A percentile compares a stretch with the other conserved stretches of the same genome.
Evolutionary conservation across 495 filamentous ascomycete genomes (phyloP).

Genomic region (Penicillium turbatum): DNA sequence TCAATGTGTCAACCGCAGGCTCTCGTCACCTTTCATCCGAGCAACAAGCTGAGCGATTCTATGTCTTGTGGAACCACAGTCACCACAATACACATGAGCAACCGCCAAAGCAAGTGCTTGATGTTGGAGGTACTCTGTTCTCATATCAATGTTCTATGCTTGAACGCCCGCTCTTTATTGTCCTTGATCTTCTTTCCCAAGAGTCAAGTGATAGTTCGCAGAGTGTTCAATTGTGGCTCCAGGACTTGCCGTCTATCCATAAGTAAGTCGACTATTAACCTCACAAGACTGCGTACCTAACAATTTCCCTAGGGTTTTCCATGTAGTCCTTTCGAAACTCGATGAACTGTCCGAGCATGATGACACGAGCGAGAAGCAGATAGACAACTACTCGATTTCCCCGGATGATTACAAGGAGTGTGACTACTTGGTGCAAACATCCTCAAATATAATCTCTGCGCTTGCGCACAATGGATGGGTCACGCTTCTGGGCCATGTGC

Average conservation of each 20-base stretch:
- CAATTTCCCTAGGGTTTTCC: constrained; percentile 36
- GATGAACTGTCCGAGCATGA: constrained; percentile 34
- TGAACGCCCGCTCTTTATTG: constrained; percentile 73
- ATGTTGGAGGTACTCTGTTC: constrained; percentile 32
- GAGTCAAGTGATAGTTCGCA: constrained; percentile 69
- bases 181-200: constrained; percentile 74
- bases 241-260: constrained; percentile 55
- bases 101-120: constrained; percentile 46
- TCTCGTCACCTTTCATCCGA: constrained; percentile 32
- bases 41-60: constrained; percentile 53
- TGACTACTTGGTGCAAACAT: constrained; percentile 70
- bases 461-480: constrained; percentile 45
- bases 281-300: constrained; percentile 10
- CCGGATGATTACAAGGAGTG: constrained; percentile 68
- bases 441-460: constrained; percentile 62
- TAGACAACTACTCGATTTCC: constrained; percentile 22
- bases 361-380: constrained; percentile 10
- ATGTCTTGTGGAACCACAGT: constrained; percentile 75
- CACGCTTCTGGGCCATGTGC: constrained; percentile 34
- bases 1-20: constrained; percentile 35
- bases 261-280: constrained; percentile 25
- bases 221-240: constrained; percentile 77
- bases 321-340: constrained; percentile 37
- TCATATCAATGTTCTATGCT: constrained; percentile 58
- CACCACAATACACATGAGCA: constrained; percentile 59